Percentiles rank a stretch among this genome's conserved stretches.
Conservation (phyloP, 2,329 filamentous ascomycete genomes). For the Didymella segeticola region DNA sequence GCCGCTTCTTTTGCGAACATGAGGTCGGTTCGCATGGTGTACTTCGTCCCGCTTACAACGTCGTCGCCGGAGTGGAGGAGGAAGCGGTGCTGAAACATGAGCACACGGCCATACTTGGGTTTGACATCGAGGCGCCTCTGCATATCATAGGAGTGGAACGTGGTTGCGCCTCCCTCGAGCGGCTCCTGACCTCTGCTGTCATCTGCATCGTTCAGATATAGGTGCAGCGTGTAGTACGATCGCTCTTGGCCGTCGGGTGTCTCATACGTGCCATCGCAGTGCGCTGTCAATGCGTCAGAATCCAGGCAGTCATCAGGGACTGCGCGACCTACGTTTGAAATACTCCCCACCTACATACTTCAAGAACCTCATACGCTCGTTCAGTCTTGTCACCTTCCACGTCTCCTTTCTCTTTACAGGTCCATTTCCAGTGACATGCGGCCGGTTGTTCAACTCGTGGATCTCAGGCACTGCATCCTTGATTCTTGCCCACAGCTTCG, state of each 20-base stretch:
- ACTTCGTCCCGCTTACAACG: slow-evolving; percentile 61
- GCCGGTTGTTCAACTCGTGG: slow-evolving; percentile 47
- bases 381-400: slow-evolving; percentile 60
- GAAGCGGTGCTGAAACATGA: slow-evolving; percentile 63
- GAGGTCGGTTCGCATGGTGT: slow-evolving; percentile 63
- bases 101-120: slow-evolving; percentile 59
- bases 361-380: slow-evolving; percentile 77
- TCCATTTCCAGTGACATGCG: slow-evolving; percentile 54
- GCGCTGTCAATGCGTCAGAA: slow-evolving; percentile 55
- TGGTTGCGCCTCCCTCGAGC: slow-evolving; percentile 63
- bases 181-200: slow-evolving; percentile 38
- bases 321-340: slow-evolving; percentile 61
- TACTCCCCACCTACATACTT: slow-evolving; percentile 75
- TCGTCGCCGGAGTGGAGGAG: slow-evolving; percentile 63
- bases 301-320: not conserved
- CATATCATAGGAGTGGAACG: slow-evolving; percentile 52
- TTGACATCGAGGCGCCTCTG: slow-evolving; percentile 51
- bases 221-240: slow-evolving; percentile 62
- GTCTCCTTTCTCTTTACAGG: slow-evolving; percentile 53
- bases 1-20: slow-evolving; percentile 55
- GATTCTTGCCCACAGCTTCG: slow-evolving; percentile 67
- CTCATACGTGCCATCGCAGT: slow-evolving; percentile 71
- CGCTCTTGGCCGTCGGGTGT: slow-evolving; percentile 61
- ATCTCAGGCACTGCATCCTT: slow-evolving; percentile 58
- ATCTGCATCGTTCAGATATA: slow-evolving; percentile 60